A percentile compares a stretch with the other conserved stretches of the same genome.
These are phyloP conservation scores for Xylaria sp. DNA, from an alignment of 2,329 filamentous ascomycete species.

Conservation along the genomic window DNA sequence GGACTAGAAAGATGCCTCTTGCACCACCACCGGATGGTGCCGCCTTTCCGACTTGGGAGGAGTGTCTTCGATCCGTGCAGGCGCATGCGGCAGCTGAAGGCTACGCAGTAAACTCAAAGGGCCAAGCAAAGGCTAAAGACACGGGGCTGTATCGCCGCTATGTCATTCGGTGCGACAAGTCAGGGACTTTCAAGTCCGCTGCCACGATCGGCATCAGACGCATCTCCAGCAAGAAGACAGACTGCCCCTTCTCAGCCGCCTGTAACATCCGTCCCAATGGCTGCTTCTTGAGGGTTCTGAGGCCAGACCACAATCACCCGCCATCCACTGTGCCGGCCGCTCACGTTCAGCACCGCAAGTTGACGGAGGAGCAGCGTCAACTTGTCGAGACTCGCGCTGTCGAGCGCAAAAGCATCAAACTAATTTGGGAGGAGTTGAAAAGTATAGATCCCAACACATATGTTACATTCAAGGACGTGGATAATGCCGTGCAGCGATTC, in stretches of 20 bases:
- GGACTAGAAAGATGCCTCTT: slow-evolving; percentile 40
- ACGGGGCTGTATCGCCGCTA: slow-evolving; percentile 46
- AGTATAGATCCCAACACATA: slow-evolving; percentile 40
- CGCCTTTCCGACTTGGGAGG: slow-evolving; percentile 42
- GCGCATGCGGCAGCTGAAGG: slow-evolving; percentile 44
- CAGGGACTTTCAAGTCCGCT: slow-evolving; percentile 44
- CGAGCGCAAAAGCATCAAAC: slow-evolving; percentile 42
- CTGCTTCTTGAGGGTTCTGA: slow-evolving; percentile 43
- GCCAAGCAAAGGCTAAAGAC: slow-evolving; percentile 43
- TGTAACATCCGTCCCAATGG: slow-evolving; percentile 44
- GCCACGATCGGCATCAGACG: slow-evolving; percentile 42
- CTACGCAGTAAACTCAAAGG: slow-evolving; percentile 45
- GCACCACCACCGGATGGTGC: slow-evolving; percentile 43
- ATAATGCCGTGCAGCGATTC: slow-evolving; percentile 46
- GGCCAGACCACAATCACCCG: slow-evolving; percentile 45
- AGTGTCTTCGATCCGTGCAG: slow-evolving; percentile 43
- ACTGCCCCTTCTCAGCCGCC: slow-evolving; percentile 45
- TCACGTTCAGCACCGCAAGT: slow-evolving; percentile 45
- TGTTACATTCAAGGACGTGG: slow-evolving; percentile 45
- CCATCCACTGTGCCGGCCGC: slow-evolving; percentile 42
- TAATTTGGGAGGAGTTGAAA: slow-evolving; percentile 44
- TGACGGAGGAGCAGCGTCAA: slow-evolving; percentile 45
- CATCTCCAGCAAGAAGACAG: slow-evolving; percentile 46
- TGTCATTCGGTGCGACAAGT: slow-evolving; percentile 46
- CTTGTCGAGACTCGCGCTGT: slow-evolving; percentile 44